Evolutionary conservation across 2,329 filamentous ascomycete genomes (phyloP).

Genomic region (Paecilomyces sp.): DNA sequence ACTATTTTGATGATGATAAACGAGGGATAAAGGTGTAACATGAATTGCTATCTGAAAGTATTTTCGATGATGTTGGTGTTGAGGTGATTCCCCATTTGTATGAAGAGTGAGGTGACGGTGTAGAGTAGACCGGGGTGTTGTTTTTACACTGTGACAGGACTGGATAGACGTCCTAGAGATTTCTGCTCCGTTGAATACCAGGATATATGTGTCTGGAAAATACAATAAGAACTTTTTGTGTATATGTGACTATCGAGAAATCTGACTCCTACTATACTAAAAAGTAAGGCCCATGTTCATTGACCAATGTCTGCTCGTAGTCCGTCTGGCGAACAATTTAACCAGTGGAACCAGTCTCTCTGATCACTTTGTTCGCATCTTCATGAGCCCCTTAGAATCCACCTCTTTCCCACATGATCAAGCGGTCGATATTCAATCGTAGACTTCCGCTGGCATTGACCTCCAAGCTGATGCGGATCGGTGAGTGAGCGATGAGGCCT

Average conservation of each 20-base stretch:
- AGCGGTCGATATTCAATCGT: no score
- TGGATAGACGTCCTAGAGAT: not conserved
- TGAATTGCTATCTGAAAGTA: not conserved
- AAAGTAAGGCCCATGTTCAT: no score
- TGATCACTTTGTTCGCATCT: no score
- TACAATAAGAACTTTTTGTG: not conserved
- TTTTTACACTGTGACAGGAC: not conserved
- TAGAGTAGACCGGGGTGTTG: not conserved
- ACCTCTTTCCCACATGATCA: no score
- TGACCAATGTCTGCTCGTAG: no score
- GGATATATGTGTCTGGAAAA: not conserved
- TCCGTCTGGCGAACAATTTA: no score
- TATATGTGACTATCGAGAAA: not conserved
- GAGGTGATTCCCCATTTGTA: not conserved
- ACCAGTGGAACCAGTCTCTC: no score
- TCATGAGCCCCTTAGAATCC: no score
- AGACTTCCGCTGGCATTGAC: no score
- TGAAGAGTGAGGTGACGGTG: not conserved
- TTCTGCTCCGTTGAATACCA: not conserved
- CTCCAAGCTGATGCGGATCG: no score
- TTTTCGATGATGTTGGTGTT: not conserved
- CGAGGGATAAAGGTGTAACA: not conserved
- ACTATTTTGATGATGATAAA: conserved; percentile 3
- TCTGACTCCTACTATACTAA: not conserved
- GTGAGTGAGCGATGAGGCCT: no score